Evolutionary conservation across 2,329 filamentous ascomycete species (phyloP), one percentile per base, ranked within the genome.

Genomic region (Aspergillus candidus): DNA sequence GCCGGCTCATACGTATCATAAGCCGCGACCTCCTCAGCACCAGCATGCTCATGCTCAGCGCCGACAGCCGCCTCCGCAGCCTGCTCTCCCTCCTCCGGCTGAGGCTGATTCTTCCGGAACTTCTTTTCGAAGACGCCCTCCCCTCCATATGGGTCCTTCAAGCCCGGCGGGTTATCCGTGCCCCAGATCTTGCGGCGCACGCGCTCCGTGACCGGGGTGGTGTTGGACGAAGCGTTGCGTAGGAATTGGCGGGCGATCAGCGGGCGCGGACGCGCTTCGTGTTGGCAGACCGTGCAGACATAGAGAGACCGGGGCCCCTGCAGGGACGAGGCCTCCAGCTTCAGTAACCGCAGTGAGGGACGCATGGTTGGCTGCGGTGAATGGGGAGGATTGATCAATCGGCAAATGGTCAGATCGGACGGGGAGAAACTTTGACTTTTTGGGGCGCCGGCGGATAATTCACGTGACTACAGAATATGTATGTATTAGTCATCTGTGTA

Each of bases 131-230:
- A 46, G 10, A 57, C 53, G 43, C 63, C 63, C 39, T 63, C 56
- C 17, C 64, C 65, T 5, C 65, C 68, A 50, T 77, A 76, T 0
- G 73, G 72, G 56, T 77, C 72, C 42, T 69, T 61, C 22, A 65
- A 43, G 17, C 73, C 74, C 8, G 73, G 73, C 11, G 74, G 72
- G 14, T 70, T 65, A 35, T 76, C 71, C 15, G 70, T 72, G 6
- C 72, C 72, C 73, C 73, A 76, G 47, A 77, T 58, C 54, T 67
- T 72, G 48, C 63, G 61, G 42, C 73, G 70, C 40, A 75, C 53
- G 46, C 66, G 69, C 46, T 76, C 72, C 38, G 68, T 69, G 45
- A 72, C 57, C 33, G 67, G 58, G 35, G 62, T 50, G 40, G 57
- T 54, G 46, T 56, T 53, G 52, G 62, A 61, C 31, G 52, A 58